A percentile compares a stretch with the other conserved stretches of the same genome.
Conservation (phyloP, 768 basidiomycete genomes). For the Tulasnella sp. region DNA sequence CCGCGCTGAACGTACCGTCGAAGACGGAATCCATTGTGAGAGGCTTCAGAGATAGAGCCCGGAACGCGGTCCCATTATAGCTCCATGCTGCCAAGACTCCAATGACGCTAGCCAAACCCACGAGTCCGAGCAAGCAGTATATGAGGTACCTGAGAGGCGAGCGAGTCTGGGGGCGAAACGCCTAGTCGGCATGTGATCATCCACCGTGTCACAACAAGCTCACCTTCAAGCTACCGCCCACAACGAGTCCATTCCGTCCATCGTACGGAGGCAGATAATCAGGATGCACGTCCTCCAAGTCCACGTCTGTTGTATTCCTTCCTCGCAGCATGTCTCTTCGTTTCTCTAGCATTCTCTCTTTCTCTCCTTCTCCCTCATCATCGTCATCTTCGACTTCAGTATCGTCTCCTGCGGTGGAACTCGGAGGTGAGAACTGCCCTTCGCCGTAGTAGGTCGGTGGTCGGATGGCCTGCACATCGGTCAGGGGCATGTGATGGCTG, state of each 20-base stretch:
- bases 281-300: slow-evolving; percentile 20
- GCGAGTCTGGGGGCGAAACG: not conserved
- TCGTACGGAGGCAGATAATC: slow-evolving; percentile 6
- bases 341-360: slow-evolving; percentile 25
- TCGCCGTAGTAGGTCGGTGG: slow-evolving; percentile 56
- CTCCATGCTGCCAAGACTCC: slow-evolving; percentile 68
- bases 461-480: slow-evolving; percentile 14
- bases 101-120: slow-evolving; percentile 53
- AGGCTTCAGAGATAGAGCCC: slow-evolving; percentile 41
- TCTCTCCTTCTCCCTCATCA: slow-evolving; percentile 1
- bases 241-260: slow-evolving; percentile 7
- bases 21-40: slow-evolving; percentile 85
- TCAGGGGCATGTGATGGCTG: not conserved
- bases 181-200: not conserved
- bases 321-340: slow-evolving; percentile 15
- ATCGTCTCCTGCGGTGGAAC: slow-evolving; percentile 55
- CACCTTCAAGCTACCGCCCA: slow-evolving; percentile 22
- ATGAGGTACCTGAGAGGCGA: slow-evolving; percentile 45
- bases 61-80: slow-evolving; percentile 48
- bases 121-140: slow-evolving; percentile 46
- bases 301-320: slow-evolving; percentile 21
- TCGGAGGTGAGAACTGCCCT: slow-evolving; percentile 65
- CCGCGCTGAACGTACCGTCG: slow-evolving; percentile 71
- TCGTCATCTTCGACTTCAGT: slow-evolving; percentile 16
- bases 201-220: slow-evolving; percentile 1